These are phyloP conservation scores for Fusarium virguliforme DNA, from an alignment of 2,329 filamentous ascomycete genomes.

Conservation along the genomic window DNA sequence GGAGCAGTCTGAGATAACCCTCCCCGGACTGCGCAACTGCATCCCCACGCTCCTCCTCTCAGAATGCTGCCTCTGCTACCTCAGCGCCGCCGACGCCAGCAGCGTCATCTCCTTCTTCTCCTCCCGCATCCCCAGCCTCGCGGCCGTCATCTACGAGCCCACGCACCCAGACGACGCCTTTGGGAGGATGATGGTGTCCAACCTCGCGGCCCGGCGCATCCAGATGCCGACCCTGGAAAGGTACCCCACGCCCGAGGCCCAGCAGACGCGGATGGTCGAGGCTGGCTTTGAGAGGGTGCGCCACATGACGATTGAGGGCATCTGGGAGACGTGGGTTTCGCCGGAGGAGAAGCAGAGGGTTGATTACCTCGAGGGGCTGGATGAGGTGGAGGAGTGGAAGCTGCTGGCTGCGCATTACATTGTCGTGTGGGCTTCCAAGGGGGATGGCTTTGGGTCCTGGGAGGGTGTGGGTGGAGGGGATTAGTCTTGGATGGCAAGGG, in stretches of 20 bases:
- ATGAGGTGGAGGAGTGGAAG: constrained; percentile 96
- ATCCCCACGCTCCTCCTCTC: constrained; percentile 89
- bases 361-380: constrained; percentile 85
- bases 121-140: constrained; percentile 63
- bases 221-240: constrained; percentile 84
- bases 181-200: constrained; percentile 91
- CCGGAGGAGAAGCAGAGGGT: constrained; percentile 83
- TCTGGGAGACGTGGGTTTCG: constrained; percentile 84
- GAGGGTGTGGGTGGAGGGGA: constrained; percentile 24
- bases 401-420: constrained; percentile 91
- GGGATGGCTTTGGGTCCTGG: constrained; percentile 45
- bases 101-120: constrained; percentile 78
- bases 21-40: constrained; percentile 66
- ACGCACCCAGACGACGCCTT: constrained; percentile 88
- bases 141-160: constrained; percentile 89
- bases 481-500: constrained; percentile 6
- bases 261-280: constrained; percentile 75
- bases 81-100: constrained; percentile 76
- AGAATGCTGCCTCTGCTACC: constrained; percentile 95
- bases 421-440: constrained; percentile 87
- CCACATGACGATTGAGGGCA: constrained; percentile 65
- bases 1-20: constrained; percentile 19
- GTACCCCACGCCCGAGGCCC: constrained; percentile 79
- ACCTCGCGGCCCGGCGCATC: constrained; percentile 86
- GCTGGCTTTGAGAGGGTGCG: constrained; percentile 73